Conservation (phyloP, 345 rosid genomes). For the Populus pruinosa region DNA sequence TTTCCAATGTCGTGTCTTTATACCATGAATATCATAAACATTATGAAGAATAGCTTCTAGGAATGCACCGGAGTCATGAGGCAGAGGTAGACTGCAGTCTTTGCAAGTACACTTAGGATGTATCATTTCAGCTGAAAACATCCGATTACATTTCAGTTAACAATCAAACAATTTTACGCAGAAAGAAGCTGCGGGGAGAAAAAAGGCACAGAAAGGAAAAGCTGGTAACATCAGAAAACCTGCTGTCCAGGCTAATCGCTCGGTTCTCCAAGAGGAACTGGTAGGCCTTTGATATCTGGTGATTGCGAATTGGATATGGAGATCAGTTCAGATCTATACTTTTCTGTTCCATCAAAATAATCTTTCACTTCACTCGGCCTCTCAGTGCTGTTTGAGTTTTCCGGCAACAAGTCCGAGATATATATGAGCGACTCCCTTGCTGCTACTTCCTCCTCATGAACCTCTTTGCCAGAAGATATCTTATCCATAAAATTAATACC, state of each 20-base stretch:
- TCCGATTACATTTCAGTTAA: too few species aligned
- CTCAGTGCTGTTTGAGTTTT: background rate
- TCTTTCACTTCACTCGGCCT: background rate
- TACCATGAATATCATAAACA: too few species aligned
- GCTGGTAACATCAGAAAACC: background rate
- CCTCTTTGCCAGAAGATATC: slow-evolving; percentile 14
- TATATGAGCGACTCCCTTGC: slow-evolving; percentile 31
- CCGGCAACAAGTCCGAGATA: slow-evolving; percentile 11
- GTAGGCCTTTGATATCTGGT: slow-evolving; percentile 4
- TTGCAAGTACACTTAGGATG: too few species aligned
- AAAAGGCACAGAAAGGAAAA: too few species aligned
- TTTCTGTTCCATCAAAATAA: slow-evolving; percentile 22
- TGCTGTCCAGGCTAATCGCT: background rate
- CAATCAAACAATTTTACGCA: too few species aligned
- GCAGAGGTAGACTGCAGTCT: too few species aligned
- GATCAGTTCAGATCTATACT: slow-evolving; percentile 28
- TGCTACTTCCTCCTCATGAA: slow-evolving; percentile 7
- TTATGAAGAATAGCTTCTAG: too few species aligned
- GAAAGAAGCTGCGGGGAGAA: too few species aligned
- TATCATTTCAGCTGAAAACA: too few species aligned
- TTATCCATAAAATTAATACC: slow-evolving; percentile 29
- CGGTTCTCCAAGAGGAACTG: background rate
- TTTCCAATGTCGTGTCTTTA: too few species aligned
- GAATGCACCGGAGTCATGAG: too few species aligned
- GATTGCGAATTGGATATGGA: slow-evolving; percentile 19